Evolutionary conservation across 495 filamentous ascomycete genomes (phyloP).

Genomic region (Chaetomium cochliodes): DNA sequence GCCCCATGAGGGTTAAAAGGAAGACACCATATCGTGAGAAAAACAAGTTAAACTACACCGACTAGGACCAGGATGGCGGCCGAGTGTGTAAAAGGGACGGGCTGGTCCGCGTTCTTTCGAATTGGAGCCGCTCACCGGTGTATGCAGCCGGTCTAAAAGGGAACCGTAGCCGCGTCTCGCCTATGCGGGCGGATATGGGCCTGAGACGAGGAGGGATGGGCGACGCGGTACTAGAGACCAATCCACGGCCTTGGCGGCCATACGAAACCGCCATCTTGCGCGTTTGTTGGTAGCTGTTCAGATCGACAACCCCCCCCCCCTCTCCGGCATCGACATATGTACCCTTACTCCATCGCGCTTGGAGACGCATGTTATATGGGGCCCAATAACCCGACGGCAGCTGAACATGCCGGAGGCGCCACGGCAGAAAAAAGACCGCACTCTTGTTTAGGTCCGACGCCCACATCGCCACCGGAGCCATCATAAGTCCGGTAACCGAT

Average conservation of each 20-base stretch:
- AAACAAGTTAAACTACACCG: background rate
- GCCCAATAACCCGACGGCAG: background rate
- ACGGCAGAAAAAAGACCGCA: conserved; percentile 1
- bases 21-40: background rate
- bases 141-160: conserved; percentile 28
- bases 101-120: conserved; percentile 24
- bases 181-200: conserved; percentile 21
- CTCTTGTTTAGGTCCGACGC: background rate
- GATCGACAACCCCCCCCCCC: background rate
- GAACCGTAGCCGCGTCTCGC: conserved; percentile 24
- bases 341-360: background rate
- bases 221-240: conserved; percentile 15
- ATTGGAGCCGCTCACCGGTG: conserved; percentile 36
- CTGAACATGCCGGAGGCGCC: conserved; percentile 2
- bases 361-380: background rate
- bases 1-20: background rate
- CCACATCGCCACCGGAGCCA: background rate
- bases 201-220: background rate
- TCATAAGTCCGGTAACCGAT: background rate
- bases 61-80: background rate
- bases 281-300: background rate
- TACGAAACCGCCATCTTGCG: conserved; percentile 1
- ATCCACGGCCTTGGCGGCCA: conserved; percentile 13
- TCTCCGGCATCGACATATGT: background rate
- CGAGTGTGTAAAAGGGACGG: conserved; percentile 12